Base-by-base conservation (phyloP, 345 rosid species). In the Ceriops decandra region DNA sequence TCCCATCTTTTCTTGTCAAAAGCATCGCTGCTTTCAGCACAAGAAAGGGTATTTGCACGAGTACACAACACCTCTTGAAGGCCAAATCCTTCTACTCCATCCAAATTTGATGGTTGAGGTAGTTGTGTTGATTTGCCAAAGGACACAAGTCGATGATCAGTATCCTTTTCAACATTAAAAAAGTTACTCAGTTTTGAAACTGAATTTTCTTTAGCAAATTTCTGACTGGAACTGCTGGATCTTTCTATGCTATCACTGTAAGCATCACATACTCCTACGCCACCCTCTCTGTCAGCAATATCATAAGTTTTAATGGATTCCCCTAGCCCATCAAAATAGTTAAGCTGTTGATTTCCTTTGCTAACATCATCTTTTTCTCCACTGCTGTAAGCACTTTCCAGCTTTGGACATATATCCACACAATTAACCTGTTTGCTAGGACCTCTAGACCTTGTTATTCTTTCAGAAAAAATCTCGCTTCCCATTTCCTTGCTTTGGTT, bases 401-500 rank as follows among this genome's bases (percentile, higher is more conserved):
- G 13, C 17, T 72, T 63, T 49, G 26, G 54, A 65, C 8, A 63
- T 21, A 71, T 74, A 62, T 74, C 74, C 32, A 24, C 72, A 47
- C 60, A 51, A 62, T 72, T 57, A 72, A 69, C 47, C 27, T 63
- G 78, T 57, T 38, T 79, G 53, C 65, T 61, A 57, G 79, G 77
- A 70, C 69, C 69, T 77, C 72, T 80, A 61, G 82, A 78, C 67
- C 80, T 64, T 62, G 81, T 83, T 63, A 69, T 69, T 70, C 76
- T 77, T 30, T 65, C 69, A 69, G 20, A 62, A 71, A 30, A 62
- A 60, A 4, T 27, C 30, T 63, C 24, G 49, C 64, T 73, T 67
- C 62, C 63, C 65, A 75, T 80, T 63, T 47, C 79, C 61, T 72
- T 69, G 78, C 71, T 70, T 67, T 35, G 28, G 36, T 47, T 46